Evolutionary conservation across 2,329 filamentous ascomycete species (phyloP), one percentile per base, ranked within the genome.

Genomic region (Sclerotiophoma versabilis): DNA sequence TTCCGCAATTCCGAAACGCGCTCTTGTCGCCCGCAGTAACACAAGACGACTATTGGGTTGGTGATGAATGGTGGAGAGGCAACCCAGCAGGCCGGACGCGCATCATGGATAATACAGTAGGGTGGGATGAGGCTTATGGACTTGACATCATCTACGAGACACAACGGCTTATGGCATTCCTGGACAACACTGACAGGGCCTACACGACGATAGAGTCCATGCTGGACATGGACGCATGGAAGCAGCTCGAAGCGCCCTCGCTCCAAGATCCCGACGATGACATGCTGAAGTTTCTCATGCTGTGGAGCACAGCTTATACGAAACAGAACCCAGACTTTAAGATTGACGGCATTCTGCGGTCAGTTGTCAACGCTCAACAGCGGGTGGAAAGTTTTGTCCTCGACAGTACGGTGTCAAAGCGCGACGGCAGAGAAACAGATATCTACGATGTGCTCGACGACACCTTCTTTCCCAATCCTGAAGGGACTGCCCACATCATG

Each of bases 31-130:
- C 80, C n/a, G 73, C 75, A 7, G 71, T 78, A 22, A 62, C 76
- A 5, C 69, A 79, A 20, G 65, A 72, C 2, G 76, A 82, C 52
- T 88, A 88, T 62, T 83, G 83, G 36, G 70, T 80, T 47, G 80
- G 86, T 54, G 61, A 76, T 1, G 81, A 85, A 10, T 88, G 86
- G 86, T 88, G 86, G 85, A 83, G 81, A 62, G 86, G 86, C 17
- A 78, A 77, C 25, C 68, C 79, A 0, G 81, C 84, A 22, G 73
- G 78, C 25, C 69, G 80, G 12, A 77, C 81, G 3, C 80, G 78
- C 39, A 80, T 83, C 19, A 77, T 85, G n/a, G 77, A 81, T 44
- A 65, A 78, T 51, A 64, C 63, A 29, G 56, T 66, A 5, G 63
- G 72, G 5, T 57, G 64, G 25, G 68, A 68, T 6, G 62, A 63